These are phyloP conservation scores for Kwoniella sp. DNA, from an alignment of 768 basidiomycete species.

Conservation along the genomic window DNA sequence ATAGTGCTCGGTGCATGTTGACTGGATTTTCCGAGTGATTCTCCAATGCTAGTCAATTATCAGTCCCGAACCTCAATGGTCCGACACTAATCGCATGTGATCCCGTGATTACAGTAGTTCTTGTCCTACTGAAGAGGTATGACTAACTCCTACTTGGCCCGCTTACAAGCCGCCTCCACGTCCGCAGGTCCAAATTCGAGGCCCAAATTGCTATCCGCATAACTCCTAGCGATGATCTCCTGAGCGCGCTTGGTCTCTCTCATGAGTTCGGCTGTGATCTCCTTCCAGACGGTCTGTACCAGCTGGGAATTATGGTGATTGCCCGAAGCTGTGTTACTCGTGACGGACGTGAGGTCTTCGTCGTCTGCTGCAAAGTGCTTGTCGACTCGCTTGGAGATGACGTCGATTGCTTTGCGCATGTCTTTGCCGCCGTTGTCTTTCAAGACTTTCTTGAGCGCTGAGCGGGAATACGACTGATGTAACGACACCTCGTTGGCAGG, in stretches of 20 bases:
- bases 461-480: conserved; percentile 74
- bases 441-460: conserved; percentile 76
- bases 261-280: conserved; percentile 81
- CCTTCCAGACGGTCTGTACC: conserved; percentile 83
- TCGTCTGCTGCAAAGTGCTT: conserved; percentile 82
- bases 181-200: conserved; percentile 76
- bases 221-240: conserved; percentile 74
- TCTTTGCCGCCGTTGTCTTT: conserved; percentile 88
- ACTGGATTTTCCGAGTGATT: too few relatives aligned
- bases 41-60: too few relatives aligned
- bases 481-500: conserved; percentile 74
- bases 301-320: conserved; percentile 21
- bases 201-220: conserved; percentile 69
- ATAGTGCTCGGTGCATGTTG: too few relatives aligned
- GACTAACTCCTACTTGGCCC: conserved; percentile 49
- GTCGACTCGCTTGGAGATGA: conserved; percentile 84
- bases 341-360: conserved; percentile 61
- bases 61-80: neutral
- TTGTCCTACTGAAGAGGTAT: too few relatives aligned
- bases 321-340: neutral
- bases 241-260: conserved; percentile 71
- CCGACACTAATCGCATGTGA: too few relatives aligned
- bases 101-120: too few relatives aligned
- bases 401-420: conserved; percentile 82
- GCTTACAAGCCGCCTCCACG: conserved; percentile 75